Percentiles rank a stretch among this genome's conserved stretches.
These are phyloP conservation scores for Elongisporangium prolatum DNA, from an alignment of 352 stramenopile species.

Conservation along the genomic window DNA sequence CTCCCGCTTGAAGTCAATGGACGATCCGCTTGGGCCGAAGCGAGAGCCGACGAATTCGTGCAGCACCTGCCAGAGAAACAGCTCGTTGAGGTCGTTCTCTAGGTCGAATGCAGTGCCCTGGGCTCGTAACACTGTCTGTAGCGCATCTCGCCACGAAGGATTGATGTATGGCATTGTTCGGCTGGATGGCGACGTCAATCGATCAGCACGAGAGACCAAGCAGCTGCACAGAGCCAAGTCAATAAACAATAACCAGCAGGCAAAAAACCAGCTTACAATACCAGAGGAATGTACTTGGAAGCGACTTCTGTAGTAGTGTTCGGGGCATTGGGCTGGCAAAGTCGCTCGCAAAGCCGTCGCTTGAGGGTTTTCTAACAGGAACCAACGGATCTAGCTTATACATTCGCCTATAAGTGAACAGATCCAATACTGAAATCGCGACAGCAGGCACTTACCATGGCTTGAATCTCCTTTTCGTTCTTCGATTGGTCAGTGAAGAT, in stretches of 20 bases:
- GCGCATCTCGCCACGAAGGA: constrained; percentile 10
- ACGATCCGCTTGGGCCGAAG: neutral
- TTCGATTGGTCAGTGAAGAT: neutral
- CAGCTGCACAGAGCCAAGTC: constrained; percentile 11
- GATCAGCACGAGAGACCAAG: constrained; percentile 23
- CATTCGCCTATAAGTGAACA: neutral
- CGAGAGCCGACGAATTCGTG: neutral
- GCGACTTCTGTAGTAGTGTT: neutral
- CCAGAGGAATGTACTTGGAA: constrained; percentile 22
- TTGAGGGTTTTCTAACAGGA: neutral
- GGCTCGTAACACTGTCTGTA: neutral
- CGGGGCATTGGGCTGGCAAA: neutral
- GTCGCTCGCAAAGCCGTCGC: neutral
- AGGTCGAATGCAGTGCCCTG: neutral
- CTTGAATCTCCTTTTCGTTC: constrained; percentile 5
- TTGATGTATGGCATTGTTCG: constrained; percentile 27
- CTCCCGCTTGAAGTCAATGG: constrained; percentile 32
- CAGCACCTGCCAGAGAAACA: constrained; percentile 15
- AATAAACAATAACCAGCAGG: neutral
- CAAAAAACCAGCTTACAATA: constrained; percentile 4
- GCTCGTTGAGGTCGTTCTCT: neutral
- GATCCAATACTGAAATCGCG: neutral
- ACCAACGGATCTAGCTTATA: neutral
- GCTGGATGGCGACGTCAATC: constrained; percentile 23
- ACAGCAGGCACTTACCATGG: constrained; percentile 1